Evolutionary conservation across 495 filamentous ascomycete genomes (phyloP), one percentile per base, ranked within the genome.

Genomic region (Aspergillus campestris): DNA sequence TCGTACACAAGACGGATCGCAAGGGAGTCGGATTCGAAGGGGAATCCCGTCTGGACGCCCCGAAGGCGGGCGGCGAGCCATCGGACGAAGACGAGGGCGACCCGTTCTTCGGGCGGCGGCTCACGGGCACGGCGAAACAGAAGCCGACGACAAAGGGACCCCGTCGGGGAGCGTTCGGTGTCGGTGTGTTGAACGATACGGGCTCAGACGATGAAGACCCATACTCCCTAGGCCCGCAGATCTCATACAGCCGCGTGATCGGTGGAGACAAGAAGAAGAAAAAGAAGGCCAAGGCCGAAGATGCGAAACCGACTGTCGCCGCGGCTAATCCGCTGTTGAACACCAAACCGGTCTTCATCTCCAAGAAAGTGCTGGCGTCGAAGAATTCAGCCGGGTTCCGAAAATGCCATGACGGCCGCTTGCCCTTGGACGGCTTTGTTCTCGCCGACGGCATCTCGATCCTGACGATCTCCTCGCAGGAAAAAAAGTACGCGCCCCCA

Each of bases 181-280:
- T 94, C 10, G 92, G 92, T 3, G 70, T 96, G 14, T 63, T 98
- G 41, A 98, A 97, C 56, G 92, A 97, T 48, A 94, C 82, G 12
- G 91, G 89, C 3, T 96, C 92, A n/a, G 92, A 97, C 54, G 90
- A 97, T 44, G 92, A 96, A 57, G 94, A 97, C 56, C 86, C 87
- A 0, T 97, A 96, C 65, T 86, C 87, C 37, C 78, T 97, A 14
- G 90, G 92, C 0, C 92, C 92, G 7, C 81, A 81, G 56, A 90
- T 94, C 58, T 87, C 84, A n/a, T 95, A 95, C 61, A 95, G 87
- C 53, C 74, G 80, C 38, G 75, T 81, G 4, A 82, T 97, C 57
- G 90, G 87, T 27, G 84, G 84, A 3, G 85, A 90, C 40, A 94
- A 88, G 60, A 91, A 89, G 70, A 86, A 87, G 53, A 87, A 84